Conservation (phyloP, 2,329 filamentous ascomycete genomes). For the Niveomyces coronatus region DNA sequence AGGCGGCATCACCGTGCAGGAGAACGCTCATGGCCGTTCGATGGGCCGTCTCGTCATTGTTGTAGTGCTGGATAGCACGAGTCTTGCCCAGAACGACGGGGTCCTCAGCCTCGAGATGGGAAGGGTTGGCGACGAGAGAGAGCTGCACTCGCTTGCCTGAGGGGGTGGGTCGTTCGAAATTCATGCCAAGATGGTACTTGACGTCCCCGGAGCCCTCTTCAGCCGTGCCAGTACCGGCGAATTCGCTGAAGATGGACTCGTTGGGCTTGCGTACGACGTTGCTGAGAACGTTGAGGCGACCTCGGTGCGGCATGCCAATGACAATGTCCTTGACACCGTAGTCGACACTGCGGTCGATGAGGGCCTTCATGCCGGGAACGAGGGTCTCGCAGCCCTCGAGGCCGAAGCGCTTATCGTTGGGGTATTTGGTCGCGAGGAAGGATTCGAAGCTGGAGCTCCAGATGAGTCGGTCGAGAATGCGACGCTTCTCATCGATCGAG, state of each 20-base stretch:
- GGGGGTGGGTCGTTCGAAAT: slow-evolving; percentile 96
- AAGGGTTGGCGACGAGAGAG: slow-evolving; percentile 95
- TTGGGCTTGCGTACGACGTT: slow-evolving; percentile 99
- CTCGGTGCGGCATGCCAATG: slow-evolving; percentile 98
- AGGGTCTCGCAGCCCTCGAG: slow-evolving; percentile 94
- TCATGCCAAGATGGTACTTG: slow-evolving; percentile 99
- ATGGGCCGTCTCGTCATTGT: slow-evolving; percentile 87
- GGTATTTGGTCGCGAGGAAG: slow-evolving; percentile 94
- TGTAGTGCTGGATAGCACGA: slow-evolving; percentile 96
- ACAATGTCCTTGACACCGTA: slow-evolving; percentile 98
- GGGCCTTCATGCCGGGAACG: slow-evolving; percentile 97
- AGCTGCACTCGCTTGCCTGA: slow-evolving; percentile 99
- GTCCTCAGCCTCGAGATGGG: slow-evolving; percentile 95
- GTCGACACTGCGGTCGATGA: slow-evolving; percentile 96
- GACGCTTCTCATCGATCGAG: slow-evolving; percentile 94
- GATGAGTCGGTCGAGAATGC: slow-evolving; percentile 93
- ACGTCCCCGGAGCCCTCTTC: slow-evolving; percentile 96
- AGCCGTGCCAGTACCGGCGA: slow-evolving; percentile 76
- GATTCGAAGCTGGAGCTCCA: slow-evolving; percentile 97
- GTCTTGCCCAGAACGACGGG: slow-evolving; percentile 97
- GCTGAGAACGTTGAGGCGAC: slow-evolving; percentile 92
- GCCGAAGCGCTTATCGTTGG: slow-evolving; percentile 99
- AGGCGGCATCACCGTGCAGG: slow-evolving; percentile 93
- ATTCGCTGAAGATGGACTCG: slow-evolving; percentile 99
- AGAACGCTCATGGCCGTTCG: slow-evolving; percentile 89